Conservation (phyloP, 805 yeast species). For the Cyberlindnera xylosilytica region DNA sequence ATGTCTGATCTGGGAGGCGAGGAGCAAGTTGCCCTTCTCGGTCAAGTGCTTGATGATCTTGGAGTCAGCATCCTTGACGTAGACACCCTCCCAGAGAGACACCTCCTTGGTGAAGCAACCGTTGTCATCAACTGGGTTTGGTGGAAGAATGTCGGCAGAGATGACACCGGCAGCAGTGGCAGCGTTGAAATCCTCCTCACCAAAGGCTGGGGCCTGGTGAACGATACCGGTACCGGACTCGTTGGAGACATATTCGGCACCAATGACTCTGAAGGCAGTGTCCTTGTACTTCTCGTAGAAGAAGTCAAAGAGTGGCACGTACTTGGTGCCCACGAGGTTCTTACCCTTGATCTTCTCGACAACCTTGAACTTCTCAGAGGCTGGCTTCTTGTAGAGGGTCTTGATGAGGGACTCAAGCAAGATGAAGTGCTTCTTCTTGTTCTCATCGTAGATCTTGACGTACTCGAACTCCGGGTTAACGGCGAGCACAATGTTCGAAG, state of each 20-base stretch:
- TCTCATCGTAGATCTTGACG: constrained; percentile 89
- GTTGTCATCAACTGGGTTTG: constrained; percentile 92
- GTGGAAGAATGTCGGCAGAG: constrained; percentile 64
- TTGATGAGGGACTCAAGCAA: constrained; percentile 79
- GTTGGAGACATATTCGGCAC: constrained; percentile 79
- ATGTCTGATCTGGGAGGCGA: constrained; percentile 83
- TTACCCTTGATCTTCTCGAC: constrained; percentile 79
- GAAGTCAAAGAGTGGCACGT: constrained; percentile 80
- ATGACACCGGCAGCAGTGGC: constrained; percentile 76
- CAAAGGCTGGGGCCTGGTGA: constrained; percentile 97
- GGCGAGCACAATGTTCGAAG: constrained; percentile 88
- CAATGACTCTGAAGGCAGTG: constrained; percentile 77
- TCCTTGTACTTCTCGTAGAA: constrained; percentile 74
- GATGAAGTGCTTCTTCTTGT: constrained; percentile 74
- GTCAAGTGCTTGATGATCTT: constrained; percentile 82
- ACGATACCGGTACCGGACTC: constrained; percentile 99
- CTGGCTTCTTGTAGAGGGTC: constrained; percentile 91
- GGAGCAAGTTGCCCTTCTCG: constrained; percentile 68
- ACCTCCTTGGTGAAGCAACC: constrained; percentile 83
- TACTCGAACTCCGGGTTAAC: constrained; percentile 91
- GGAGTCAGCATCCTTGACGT: constrained; percentile 95
- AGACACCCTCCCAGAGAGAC: constrained; percentile 69
- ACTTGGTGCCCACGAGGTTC: constrained; percentile 74
- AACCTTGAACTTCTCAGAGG: constrained; percentile 78
- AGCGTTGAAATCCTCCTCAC: constrained; percentile 95